These are phyloP conservation scores for Amyloporia xantha DNA, from an alignment of 768 basidiomycete species.

Conservation along the genomic window DNA sequence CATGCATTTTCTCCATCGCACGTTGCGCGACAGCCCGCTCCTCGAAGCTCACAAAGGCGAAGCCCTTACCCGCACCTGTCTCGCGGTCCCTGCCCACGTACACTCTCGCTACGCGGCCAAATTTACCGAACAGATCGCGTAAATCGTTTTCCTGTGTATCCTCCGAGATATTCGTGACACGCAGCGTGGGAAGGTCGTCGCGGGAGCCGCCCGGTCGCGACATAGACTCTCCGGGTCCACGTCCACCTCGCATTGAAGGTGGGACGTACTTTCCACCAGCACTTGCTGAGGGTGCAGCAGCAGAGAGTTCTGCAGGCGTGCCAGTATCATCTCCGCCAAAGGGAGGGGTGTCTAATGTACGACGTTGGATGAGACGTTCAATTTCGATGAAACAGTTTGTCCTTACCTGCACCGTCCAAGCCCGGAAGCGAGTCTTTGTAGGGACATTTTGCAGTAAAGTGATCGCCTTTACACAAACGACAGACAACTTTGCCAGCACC, in stretches of 20 bases:
- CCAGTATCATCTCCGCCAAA: conserved; percentile 29
- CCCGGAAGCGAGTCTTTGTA: conserved; percentile 91
- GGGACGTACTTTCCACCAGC: conserved; percentile 85
- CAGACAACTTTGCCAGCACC: conserved; percentile 88
- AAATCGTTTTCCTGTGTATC: conserved; percentile 94
- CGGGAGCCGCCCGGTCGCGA: conserved; percentile 49
- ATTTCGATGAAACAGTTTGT: too few species aligned
- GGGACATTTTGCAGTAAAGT: conserved; percentile 98
- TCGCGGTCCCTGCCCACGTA: conserved; percentile 94
- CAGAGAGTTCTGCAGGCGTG: conserved; percentile 28
- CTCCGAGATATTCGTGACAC: conserved; percentile 94
- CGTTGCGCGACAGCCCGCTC: conserved; percentile 69
- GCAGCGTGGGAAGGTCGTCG: conserved; percentile 92
- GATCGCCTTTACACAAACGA: conserved; percentile 92
- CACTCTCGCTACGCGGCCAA: conserved; percentile 82
- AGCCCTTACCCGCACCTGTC: conserved; percentile 92
- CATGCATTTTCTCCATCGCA: conserved; percentile 90
- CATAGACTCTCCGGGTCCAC: conserved; percentile 76
- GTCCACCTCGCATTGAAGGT: conserved; percentile 78
- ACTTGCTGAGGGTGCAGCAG: conserved; percentile 29
- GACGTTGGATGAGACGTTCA: too few species aligned
- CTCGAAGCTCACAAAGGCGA: conserved; percentile 97
- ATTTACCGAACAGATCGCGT: conserved; percentile 81
- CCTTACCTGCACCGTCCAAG: conserved; percentile 53
- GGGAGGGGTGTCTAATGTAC: conserved; percentile 32